Percentiles rank a stretch among this genome's conserved stretches.
Evolutionary conservation across 2,329 filamentous ascomycete genomes (phyloP).

Genomic region (Triangularia verruculosa): DNA sequence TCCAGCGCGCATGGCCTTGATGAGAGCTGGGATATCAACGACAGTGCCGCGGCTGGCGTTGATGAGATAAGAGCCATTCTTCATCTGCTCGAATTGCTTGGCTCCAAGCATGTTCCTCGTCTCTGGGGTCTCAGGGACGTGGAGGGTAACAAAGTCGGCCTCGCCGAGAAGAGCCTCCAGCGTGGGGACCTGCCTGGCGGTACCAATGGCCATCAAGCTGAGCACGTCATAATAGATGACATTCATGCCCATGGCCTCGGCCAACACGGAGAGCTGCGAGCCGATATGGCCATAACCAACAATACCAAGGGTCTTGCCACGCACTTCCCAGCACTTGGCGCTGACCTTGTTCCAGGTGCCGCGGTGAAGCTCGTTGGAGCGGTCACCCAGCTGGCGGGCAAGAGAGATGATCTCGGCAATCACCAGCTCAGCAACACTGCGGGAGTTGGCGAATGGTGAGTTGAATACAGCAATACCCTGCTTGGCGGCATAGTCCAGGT

Average conservation of each 20-base stretch:
- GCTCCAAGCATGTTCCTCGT: slow-evolving; percentile 90
- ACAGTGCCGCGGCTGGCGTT: slow-evolving; percentile 94
- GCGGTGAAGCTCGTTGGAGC: slow-evolving; percentile 88
- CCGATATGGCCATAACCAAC: slow-evolving; percentile 98
- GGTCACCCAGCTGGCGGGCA: slow-evolving; percentile 88
- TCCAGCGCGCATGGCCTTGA: slow-evolving; percentile 79
- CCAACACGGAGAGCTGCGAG: slow-evolving; percentile 89
- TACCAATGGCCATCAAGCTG: slow-evolving; percentile 92
- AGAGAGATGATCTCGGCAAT: slow-evolving; percentile 91
- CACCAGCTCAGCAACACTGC: slow-evolving; percentile 93
- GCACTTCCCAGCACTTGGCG: slow-evolving; percentile 94
- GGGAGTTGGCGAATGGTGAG: slow-evolving; percentile 96
- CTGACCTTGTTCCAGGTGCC: slow-evolving; percentile 99
- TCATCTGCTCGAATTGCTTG: slow-evolving; percentile 81
- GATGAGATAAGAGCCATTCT: slow-evolving; percentile 87
- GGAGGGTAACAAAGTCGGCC: slow-evolving; percentile 89
- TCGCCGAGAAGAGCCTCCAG: slow-evolving; percentile 72
- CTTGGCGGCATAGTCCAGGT: slow-evolving; percentile 76
- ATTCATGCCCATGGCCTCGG: slow-evolving; percentile 96
- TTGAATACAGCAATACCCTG: slow-evolving; percentile 97
- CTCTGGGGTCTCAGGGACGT: slow-evolving; percentile 90
- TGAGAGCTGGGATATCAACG: slow-evolving; percentile 88
- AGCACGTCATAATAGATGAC: slow-evolving; percentile 97
- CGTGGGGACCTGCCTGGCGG: slow-evolving; percentile 75
- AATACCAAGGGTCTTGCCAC: slow-evolving; percentile 94